These are phyloP conservation scores for Agroathelia rolfsii DNA, from an alignment of 1,284 basidiomycete species.

Conservation along the genomic window DNA sequence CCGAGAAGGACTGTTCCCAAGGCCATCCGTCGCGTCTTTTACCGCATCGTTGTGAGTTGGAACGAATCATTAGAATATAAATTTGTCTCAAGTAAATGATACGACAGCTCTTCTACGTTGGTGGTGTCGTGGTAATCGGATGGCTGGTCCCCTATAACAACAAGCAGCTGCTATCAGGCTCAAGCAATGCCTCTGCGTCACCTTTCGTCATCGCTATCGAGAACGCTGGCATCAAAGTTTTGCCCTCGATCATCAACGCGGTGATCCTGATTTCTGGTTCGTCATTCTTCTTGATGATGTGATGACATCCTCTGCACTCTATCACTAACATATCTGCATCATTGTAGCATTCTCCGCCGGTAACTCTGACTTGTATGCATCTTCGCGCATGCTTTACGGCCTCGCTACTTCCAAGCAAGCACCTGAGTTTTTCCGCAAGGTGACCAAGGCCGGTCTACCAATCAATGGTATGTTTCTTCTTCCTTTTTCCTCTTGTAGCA, in stretches of 20 bases:
- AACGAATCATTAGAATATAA: too few species aligned
- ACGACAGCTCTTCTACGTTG: slow-evolving; percentile 46
- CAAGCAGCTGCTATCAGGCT: slow-evolving; percentile 30
- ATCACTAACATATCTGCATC: slow-evolving; percentile 24
- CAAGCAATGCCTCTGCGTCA: slow-evolving; percentile 30
- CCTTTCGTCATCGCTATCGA: slow-evolving; percentile 48
- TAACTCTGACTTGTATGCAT: slow-evolving; percentile 69
- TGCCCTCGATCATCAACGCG: slow-evolving; percentile 55
- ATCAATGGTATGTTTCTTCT: slow-evolving; percentile 43
- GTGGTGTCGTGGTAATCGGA: slow-evolving; percentile 37
- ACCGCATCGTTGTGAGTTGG: slow-evolving; percentile 30
- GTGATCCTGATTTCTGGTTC: slow-evolving; percentile 63
- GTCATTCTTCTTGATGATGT: too few species aligned
- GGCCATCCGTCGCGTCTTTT: slow-evolving; percentile 35
- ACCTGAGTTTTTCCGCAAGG: slow-evolving; percentile 38
- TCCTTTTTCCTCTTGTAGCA: too few species aligned
- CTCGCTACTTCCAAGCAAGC: slow-evolving; percentile 61
- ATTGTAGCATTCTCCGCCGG: slow-evolving; percentile 58
- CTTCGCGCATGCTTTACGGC: slow-evolving; percentile 66
- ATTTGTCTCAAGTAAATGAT: too few species aligned
- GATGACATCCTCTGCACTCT: slow-evolving; percentile 19
- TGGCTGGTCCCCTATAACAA: slow-evolving; percentile 39
- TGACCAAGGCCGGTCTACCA: slow-evolving; percentile 58
- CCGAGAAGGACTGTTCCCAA: slow-evolving; percentile 31
- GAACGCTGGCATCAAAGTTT: slow-evolving; percentile 57